Base-by-base conservation (phyloP, 768 basidiomycete species). In the Xerocomus potaroensis region DNA sequence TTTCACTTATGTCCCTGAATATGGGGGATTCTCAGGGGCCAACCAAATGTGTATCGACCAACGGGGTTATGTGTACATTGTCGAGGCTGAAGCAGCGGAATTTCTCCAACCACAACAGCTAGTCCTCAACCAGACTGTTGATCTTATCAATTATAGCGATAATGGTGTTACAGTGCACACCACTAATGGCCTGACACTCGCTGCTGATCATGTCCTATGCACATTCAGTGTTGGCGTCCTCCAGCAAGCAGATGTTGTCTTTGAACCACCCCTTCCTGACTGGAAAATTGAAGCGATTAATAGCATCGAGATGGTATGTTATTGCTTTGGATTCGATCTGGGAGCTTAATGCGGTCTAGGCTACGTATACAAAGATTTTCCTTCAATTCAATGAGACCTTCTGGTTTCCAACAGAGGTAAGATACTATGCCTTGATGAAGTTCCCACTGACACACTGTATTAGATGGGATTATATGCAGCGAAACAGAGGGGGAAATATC, bases 181-280 rank as follows among this genome's bases (percentile, higher is more conserved):
- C 23, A 51, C 62, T 1, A 64, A 72, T 46, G 80, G 78, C 1
- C 50, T 63, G 26, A 64, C 33, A 2, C 55, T 84, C 19, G 66
- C 61, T 12, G 81, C 74, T 12, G 76, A 83, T 42, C 79, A 82
- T 58, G 81, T 76, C 3, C 57, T 87, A 23, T 78, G 77, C 51
- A 86, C 84, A 0, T 86, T 86, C 64, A 84, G 83, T 50, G 59
- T 83, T 2, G 84, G 84, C 0, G 84, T 87, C 7, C 66, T 87
- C 44, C 84, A 87, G 64, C 70, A 82, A 46, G 66, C 73, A 24
- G 82, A 84, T 48, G 77, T 86, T 5, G 47, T 42, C 3, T 86
- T 83, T 52, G 57, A 72, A 33, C 84, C 84, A 2, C 19, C 64
- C 8, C 58, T 84, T 16, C 84, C 83, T 23, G 56, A 67, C 62